Evolutionary conservation across 345 rosid species (phyloP), one percentile per base, ranked within the genome.

Genomic region (Cardiospermum halicacabum): DNA sequence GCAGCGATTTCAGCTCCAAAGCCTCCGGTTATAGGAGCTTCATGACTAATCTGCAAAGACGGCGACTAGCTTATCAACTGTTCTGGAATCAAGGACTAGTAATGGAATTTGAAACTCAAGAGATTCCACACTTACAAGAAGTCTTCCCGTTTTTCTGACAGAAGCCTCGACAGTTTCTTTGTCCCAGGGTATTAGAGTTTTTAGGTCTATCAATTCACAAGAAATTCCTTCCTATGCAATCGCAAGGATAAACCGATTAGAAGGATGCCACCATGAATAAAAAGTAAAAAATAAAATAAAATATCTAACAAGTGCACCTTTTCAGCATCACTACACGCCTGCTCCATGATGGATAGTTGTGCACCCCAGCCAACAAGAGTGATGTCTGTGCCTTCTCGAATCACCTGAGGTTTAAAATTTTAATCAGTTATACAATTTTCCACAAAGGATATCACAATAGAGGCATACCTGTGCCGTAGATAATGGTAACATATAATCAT

Each of bases 311-410:
- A n/a, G 24, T 45, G 57, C 51, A 83, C 96, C 79, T 85, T 85
- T 74, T 85, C 89, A 0, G 96, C 96, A 26, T 86, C 96, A 27
- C 67, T 56, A 59, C 96, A 87, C 63, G 98, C 96, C 68, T 89
- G 84, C 66, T 89, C 93, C 93, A 92, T 85, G 18, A 89, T 19
- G 4, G 98, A 69, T 45, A 92, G 88, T 65, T 92, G 98, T 18
- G 96, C 96, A 74, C 96, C 96, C 98, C 98, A 92, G 56, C 98
- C 96, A 30, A 92, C 93, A 47, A 92, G 78, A 13, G 98, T 85
- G 69, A 92, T 87, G 75, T 92, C 96, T 54, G 66, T 84, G 73
- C 96, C 98, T 75, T 89, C 80, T 72, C 80, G 85, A 43, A 89
- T 84, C 71, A 92, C 92, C 95, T 92, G 69, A 25, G 22, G 74